A percentile compares a stretch with the other conserved stretches of the same genome.
These are phyloP conservation scores for Lasiodiplodia sp. DNA, from an alignment of 2,329 filamentous ascomycete genomes.

Conservation along the genomic window DNA sequence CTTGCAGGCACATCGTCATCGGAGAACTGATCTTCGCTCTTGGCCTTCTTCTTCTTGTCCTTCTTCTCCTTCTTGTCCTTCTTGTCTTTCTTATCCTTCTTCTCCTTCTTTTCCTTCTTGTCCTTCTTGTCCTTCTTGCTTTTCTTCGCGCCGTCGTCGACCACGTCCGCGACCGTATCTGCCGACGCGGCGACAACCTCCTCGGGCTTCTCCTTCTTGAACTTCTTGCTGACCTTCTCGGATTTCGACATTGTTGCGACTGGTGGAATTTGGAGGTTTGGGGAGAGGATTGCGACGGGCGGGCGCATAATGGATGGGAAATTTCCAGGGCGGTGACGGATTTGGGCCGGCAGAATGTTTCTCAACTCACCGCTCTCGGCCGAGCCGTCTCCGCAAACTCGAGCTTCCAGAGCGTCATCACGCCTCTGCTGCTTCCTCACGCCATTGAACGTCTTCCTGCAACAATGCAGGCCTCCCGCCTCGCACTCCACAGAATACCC, in stretches of 20 bases:
- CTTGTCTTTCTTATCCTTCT: slow-evolving; percentile 36
- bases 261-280: not conserved
- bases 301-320: slow-evolving; percentile 12
- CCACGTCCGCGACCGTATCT: not conserved
- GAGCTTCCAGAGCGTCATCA: not conserved
- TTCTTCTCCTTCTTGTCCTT: not conserved
- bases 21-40: not conserved
- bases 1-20: not conserved
- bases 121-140: slow-evolving; percentile 4
- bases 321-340: slow-evolving; percentile 6
- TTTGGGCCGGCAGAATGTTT: slow-evolving; percentile 11
- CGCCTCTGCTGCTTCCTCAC: not conserved
- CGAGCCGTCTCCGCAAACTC: slow-evolving; percentile 12
- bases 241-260: slow-evolving; percentile 27
- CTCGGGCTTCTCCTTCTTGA: slow-evolving; percentile 14
- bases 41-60: slow-evolving; percentile 3
- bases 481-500: slow-evolving; percentile 36
- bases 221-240: slow-evolving; percentile 16
- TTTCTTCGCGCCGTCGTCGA: not conserved
- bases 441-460: not conserved
- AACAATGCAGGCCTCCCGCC: slow-evolving; percentile 40
- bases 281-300: not conserved
- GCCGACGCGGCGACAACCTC: not conserved
- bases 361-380: slow-evolving; percentile 18
- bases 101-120: slow-evolving; percentile 45